Percentiles rank a stretch among this genome's conserved stretches.
Conservation (phyloP, 306 rosid genomes). For the Macrotyloma uniflorum region DNA sequence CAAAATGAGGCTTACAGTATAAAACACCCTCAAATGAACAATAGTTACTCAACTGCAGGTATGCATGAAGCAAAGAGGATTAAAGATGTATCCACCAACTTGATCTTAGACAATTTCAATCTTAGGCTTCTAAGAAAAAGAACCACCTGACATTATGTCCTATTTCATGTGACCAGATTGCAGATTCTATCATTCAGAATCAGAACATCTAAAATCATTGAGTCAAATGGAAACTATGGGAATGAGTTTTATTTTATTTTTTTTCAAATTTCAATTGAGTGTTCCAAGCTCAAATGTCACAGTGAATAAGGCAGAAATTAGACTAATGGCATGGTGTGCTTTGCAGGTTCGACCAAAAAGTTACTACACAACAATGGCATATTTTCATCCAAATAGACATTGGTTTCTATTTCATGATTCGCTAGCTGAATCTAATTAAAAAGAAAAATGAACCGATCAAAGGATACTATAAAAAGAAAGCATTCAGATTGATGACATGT, state of each 20-base stretch:
- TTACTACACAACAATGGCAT: neutral
- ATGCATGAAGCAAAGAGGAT: slow-evolving; percentile 23
- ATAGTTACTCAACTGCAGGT: slow-evolving; percentile 79
- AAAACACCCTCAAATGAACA: slow-evolving; percentile 86
- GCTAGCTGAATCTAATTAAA: neutral
- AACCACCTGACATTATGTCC: neutral
- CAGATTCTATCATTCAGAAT: neutral
- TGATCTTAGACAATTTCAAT: neutral
- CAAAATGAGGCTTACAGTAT: slow-evolving; percentile 98
- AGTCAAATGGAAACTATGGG: too few species aligned
- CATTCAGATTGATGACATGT: neutral
- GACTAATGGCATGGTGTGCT: neutral
- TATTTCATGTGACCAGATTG: neutral
- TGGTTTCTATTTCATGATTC: neutral
- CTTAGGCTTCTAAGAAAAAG: neutral
- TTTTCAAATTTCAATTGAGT: too few species aligned
- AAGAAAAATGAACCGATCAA: neutral
- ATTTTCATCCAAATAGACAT: neutral
- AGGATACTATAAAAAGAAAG: too few species aligned
- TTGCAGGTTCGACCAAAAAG: neutral
- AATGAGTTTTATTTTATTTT: too few species aligned
- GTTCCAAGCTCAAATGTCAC: neutral
- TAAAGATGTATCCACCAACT: neutral
- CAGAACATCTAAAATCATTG: neutral
- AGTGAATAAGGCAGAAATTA: neutral